These are phyloP conservation scores for Acanthamoeba polyphaga DNA, from an alignment of 208 protist species.

Conservation along the genomic window DNA sequence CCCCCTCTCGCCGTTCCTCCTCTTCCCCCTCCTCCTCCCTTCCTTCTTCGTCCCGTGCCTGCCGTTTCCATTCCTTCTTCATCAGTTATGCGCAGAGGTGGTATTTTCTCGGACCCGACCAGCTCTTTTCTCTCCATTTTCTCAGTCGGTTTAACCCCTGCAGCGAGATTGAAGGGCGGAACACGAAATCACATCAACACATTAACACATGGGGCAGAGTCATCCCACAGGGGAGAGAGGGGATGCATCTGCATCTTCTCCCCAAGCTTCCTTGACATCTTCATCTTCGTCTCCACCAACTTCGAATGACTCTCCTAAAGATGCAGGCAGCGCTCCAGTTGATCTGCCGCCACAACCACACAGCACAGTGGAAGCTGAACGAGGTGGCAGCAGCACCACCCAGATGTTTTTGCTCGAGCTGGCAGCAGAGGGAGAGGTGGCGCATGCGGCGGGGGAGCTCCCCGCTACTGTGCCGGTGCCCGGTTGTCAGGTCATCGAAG, in stretches of 20 bases:
- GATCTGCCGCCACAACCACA: background rate
- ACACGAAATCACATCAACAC: background rate
- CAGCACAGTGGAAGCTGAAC: background rate
- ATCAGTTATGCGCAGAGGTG: background rate
- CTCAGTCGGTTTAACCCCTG: background rate
- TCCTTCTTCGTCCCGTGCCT: background rate
- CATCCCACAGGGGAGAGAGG: no score
- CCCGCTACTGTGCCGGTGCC: background rate
- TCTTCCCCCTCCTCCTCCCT: background rate
- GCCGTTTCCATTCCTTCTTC: constrained; percentile 40
- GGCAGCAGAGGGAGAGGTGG: background rate
- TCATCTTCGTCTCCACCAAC: no score
- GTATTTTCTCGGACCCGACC: background rate
- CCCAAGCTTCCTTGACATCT: no score
- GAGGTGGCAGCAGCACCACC: background rate
- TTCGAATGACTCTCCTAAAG: no score
- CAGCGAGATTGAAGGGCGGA: background rate
- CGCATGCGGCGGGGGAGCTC: background rate
- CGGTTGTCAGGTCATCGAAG: background rate
- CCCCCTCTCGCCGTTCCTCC: background rate
- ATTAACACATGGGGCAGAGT: background rate
- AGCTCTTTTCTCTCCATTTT: background rate
- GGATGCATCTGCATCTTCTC: no score
- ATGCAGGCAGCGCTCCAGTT: background rate
- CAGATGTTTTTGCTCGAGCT: background rate